phyloP scores from a whole-genome alignment of 208 protist genomes.

The Trypanosoma congolense region DNA sequence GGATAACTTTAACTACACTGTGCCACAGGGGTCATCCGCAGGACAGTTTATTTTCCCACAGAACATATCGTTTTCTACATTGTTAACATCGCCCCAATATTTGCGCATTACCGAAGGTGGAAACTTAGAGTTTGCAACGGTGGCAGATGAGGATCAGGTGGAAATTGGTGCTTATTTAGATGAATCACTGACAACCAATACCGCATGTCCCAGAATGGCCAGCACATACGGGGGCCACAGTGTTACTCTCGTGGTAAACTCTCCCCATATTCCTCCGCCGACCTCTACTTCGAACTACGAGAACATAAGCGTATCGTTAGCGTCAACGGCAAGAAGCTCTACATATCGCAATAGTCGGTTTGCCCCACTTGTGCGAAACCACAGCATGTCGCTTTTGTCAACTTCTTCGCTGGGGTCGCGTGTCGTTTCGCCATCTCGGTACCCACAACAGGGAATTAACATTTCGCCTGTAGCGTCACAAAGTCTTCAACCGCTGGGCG shows the following conservation, averaged over 20 bases:
- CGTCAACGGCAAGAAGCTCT: constrained; percentile 11
- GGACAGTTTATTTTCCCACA: constrained; percentile 75
- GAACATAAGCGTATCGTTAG: constrained; percentile 6
- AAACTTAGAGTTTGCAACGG: constrained; percentile 65
- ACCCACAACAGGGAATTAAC: constrained; percentile 28
- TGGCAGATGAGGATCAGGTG: constrained; percentile 59
- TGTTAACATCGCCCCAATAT: constrained; percentile 53
- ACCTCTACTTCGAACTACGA: constrained; percentile 2
- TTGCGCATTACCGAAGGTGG: constrained; percentile 79
- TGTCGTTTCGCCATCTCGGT: constrained; percentile 50
- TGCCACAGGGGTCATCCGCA: constrained; percentile 49
- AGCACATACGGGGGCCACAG: constrained; percentile 4
- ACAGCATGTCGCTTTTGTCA: constrained; percentile 20
- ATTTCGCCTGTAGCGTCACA: constrained; percentile 22
- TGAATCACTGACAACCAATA: too few species aligned
- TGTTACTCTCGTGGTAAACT: constrained; percentile 2
- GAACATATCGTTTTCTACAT: constrained; percentile 17
- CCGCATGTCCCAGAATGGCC: too few species aligned
- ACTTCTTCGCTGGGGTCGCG: constrained; percentile 28
- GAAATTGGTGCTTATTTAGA: constrained; percentile 29
- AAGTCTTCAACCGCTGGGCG: constrained; percentile 15
- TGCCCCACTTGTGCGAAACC: constrained; percentile 11
- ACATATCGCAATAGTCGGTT: constrained; percentile 3
- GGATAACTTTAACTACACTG: constrained; percentile 73
- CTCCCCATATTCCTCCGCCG: neutral